Conservation (phyloP, 345 rosid species). For the Pistacia vera region DNA sequence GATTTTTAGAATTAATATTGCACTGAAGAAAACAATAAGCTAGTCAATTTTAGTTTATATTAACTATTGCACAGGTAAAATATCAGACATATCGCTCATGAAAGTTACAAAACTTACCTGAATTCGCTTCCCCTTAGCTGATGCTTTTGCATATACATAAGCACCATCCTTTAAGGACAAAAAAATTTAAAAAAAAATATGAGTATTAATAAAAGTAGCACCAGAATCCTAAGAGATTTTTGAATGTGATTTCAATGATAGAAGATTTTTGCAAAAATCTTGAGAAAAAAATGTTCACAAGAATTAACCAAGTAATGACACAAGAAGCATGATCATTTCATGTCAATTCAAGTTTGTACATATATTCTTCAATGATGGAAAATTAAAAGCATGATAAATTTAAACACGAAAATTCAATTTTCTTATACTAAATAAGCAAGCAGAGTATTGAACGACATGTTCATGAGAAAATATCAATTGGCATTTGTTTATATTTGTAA, state of each 20-base stretch:
- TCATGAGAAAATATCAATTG: background rate
- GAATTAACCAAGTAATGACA: background rate
- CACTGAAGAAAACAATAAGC: constrained; percentile 41
- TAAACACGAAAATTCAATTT: background rate
- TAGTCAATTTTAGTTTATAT: constrained; percentile 12
- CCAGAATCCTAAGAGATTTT: too few species aligned
- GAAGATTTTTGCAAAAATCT: too few species aligned
- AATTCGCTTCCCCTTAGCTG: too few species aligned
- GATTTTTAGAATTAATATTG: constrained; percentile 50
- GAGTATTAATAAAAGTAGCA: background rate
- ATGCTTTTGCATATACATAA: constrained; percentile 60
- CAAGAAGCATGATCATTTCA: too few species aligned
- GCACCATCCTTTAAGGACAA: constrained; percentile 70
- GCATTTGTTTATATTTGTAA: background rate
- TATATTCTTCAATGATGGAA: too few species aligned
- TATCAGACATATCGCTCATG: too few species aligned
- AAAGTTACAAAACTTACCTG: too few species aligned
- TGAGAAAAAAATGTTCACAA: background rate
- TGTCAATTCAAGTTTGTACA: too few species aligned
- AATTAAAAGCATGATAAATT: background rate
- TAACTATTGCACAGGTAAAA: background rate
- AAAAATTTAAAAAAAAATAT: constrained; percentile 9
- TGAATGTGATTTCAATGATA: too few species aligned
- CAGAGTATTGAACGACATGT: background rate
- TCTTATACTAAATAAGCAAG: background rate